These are phyloP conservation scores for Dispira simplex DNA, from an alignment of 192 early-diverging fungal genomes.

Conservation along the genomic window DNA sequence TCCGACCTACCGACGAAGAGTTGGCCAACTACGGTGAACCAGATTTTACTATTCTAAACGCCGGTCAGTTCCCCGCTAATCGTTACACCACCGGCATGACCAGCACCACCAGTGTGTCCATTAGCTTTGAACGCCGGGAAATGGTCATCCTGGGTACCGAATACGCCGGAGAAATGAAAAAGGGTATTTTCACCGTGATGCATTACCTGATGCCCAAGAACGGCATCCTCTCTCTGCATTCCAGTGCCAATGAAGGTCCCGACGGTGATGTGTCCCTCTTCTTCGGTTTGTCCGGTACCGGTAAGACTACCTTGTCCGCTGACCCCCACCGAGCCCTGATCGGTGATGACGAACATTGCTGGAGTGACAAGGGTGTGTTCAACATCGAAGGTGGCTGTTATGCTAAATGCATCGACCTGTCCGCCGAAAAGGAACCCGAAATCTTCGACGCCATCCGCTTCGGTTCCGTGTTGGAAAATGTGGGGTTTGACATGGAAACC, in stretches of 20 bases:
- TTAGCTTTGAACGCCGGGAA: conserved; percentile 85
- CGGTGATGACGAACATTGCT: conserved; percentile 99
- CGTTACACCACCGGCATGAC: conserved; percentile 91
- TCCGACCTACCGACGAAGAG: conserved; percentile 84
- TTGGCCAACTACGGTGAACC: conserved; percentile 85
- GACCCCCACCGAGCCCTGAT: conserved; percentile 86
- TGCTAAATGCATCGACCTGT: conserved; percentile 92
- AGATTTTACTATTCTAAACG: conserved; percentile 96
- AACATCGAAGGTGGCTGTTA: conserved; percentile 99
- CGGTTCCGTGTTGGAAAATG: conserved; percentile 89
- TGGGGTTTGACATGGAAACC: conserved; percentile 62
- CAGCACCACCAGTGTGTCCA: conserved; percentile 76
- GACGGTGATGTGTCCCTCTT: conserved; percentile 88
- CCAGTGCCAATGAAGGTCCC: conserved; percentile 87
- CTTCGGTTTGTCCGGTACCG: conserved; percentile 96
- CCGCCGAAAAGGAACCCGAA: conserved; percentile 94
- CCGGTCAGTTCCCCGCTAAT: conserved; percentile 89
- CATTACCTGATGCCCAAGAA: conserved; percentile 97
- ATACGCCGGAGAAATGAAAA: conserved; percentile 99
- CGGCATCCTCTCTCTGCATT: conserved; percentile 35
- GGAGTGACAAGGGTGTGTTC: conserved; percentile 94
- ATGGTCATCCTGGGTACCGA: conserved; percentile 98
- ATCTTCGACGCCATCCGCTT: conserved; percentile 94
- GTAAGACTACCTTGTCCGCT: conserved; percentile 95
- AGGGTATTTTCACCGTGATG: conserved; percentile 98